These are phyloP conservation scores for Astragalus glycyphyllos DNA, from an alignment of 306 rosid genomes.

Conservation along the genomic window DNA sequence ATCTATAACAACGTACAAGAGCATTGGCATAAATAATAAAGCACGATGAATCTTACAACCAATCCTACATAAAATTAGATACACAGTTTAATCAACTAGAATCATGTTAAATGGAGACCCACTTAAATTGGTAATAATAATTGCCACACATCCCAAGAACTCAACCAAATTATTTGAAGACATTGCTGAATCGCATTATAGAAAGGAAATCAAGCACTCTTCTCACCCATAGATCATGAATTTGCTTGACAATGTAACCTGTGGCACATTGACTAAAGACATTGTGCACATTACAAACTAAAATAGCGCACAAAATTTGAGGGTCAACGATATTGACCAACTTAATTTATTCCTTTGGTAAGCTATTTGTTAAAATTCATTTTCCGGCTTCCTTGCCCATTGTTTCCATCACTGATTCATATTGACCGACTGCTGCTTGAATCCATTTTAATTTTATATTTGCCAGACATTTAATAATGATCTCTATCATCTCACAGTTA, in stretches of 20 bases:
- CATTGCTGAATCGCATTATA: slow-evolving; percentile 13
- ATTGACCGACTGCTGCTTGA: slow-evolving; percentile 13
- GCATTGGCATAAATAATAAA: neutral
- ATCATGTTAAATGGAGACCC: slow-evolving; percentile 6
- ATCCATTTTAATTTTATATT: neutral
- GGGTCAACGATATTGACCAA: neutral
- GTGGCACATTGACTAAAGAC: neutral
- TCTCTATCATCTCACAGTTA: slow-evolving; percentile 8
- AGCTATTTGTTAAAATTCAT: slow-evolving; percentile 9
- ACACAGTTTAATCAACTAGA: slow-evolving; percentile 21
- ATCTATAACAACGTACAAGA: slow-evolving; percentile 24
- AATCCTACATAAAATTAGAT: slow-evolving; percentile 13
- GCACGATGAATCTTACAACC: neutral
- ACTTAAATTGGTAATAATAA: neutral
- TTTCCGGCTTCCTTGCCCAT: neutral
- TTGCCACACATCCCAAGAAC: slow-evolving; percentile 8
- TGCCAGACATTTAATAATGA: neutral
- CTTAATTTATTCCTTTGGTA: neutral
- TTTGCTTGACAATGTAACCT: slow-evolving; percentile 20
- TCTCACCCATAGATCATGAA: slow-evolving; percentile 32
- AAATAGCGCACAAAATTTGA: slow-evolving; percentile 9
- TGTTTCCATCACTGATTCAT: neutral
- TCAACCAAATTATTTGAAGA: slow-evolving; percentile 18
- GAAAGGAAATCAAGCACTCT: slow-evolving; percentile 11
- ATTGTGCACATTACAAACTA: slow-evolving; percentile 1